These are phyloP conservation scores for Cercospora canescens DNA, from an alignment of 2,329 filamentous ascomycete genomes.

Conservation along the genomic window DNA sequence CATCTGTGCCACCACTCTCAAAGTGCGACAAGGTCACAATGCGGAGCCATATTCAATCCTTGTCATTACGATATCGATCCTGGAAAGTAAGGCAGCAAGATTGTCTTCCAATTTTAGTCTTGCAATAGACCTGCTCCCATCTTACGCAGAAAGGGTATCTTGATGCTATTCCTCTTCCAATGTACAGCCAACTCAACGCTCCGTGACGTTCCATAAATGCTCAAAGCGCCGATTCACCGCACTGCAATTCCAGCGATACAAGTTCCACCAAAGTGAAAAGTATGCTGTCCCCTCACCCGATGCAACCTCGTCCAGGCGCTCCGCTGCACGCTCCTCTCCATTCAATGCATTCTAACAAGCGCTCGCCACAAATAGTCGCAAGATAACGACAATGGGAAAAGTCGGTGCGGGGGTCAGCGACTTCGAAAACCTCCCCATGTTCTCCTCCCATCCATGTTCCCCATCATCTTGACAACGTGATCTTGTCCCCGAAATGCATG, in stretches of 20 bases:
- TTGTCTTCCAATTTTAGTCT: too few relatives aligned
- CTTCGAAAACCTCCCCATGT: background rate
- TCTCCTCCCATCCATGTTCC: background rate
- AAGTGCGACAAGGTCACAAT: too few relatives aligned
- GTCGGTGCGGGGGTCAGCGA: background rate
- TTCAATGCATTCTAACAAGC: background rate
- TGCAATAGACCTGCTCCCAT: background rate
- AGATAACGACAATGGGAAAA: background rate
- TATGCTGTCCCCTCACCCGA: background rate
- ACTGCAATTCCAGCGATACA: background rate
- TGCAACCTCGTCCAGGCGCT: background rate
- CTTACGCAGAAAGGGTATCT: background rate
- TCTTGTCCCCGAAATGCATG: constrained; percentile 1
- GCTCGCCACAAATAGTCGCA: background rate
- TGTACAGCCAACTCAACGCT: background rate
- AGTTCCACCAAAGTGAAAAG: too few relatives aligned
- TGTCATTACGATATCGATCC: too few relatives aligned
- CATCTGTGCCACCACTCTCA: too few relatives aligned
- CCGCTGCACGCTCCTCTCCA: background rate
- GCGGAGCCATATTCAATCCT: too few relatives aligned
- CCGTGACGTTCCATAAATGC: background rate
- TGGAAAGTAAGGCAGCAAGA: too few relatives aligned
- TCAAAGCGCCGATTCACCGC: background rate
- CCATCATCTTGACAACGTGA: constrained; percentile 4
- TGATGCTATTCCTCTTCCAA: background rate